phyloP scores from a whole-genome alignment of 2,329 filamentous ascomycete species.

The Pyrenophora teres region DNA sequence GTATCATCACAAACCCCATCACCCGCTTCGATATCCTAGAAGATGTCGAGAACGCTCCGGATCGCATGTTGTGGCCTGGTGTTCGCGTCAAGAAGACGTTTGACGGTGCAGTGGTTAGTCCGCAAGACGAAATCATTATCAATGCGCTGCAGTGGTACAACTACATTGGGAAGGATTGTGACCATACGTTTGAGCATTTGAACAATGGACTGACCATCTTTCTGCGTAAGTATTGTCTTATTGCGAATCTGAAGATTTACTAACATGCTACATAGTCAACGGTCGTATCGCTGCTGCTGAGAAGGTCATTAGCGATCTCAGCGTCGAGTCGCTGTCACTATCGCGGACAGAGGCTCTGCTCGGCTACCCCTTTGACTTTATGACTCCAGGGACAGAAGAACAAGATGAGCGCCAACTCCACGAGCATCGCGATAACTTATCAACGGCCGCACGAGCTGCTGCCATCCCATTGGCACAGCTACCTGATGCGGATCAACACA shows the following conservation, averaged over 20 bases:
- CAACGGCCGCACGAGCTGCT: slow-evolving; percentile 22
- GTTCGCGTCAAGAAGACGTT: slow-evolving; percentile 72
- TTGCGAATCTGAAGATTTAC: slow-evolving; percentile 12
- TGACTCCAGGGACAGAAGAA: slow-evolving; percentile 28
- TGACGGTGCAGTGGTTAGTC: slow-evolving; percentile 59
- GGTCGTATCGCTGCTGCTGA: slow-evolving; percentile 61
- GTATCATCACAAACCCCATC: slow-evolving; percentile 35
- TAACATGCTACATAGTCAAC: slow-evolving; percentile 38
- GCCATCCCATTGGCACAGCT: slow-evolving; percentile 27
- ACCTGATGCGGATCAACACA: slow-evolving; percentile 28
- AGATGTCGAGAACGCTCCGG: slow-evolving; percentile 44
- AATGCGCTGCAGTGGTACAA: slow-evolving; percentile 84
- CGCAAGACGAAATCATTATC: slow-evolving; percentile 73
- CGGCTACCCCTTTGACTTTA: slow-evolving; percentile 47
- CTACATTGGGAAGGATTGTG: slow-evolving; percentile 64
- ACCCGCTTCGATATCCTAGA: slow-evolving; percentile 56
- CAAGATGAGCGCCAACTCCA: slow-evolving; percentile 32
- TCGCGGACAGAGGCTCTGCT: slow-evolving; percentile 50
- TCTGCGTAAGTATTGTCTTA: slow-evolving; percentile 67
- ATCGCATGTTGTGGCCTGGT: slow-evolving; percentile 56
- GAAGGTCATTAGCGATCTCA: slow-evolving; percentile 57
- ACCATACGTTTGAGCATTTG: slow-evolving; percentile 69
- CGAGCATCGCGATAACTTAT: slow-evolving; percentile 26
- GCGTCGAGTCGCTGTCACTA: slow-evolving; percentile 52
- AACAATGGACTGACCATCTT: slow-evolving; percentile 81